Base-by-base conservation (phyloP, 2,329 filamentous ascomycete species). In the Colletotrichum lindemuthianum region DNA sequence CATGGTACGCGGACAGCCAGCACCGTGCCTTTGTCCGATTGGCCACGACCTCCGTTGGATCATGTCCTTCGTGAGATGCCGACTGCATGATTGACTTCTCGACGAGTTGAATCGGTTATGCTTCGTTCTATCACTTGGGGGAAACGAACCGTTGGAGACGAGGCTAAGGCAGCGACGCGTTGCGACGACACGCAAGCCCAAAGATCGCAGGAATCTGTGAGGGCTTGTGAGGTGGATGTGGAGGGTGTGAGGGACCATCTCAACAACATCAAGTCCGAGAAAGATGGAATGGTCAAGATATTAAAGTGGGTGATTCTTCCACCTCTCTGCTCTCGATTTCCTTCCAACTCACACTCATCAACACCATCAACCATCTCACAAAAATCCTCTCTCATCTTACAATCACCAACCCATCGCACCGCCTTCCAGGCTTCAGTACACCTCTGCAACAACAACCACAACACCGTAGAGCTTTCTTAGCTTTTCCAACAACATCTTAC, bases 1-100 rank as follows among this genome's bases (percentile, higher is more conserved):
- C 51, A 41, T 34, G 45, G 58, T 41, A n/a, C 55, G 34, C n/a
- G 15, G 40, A 13, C 15, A 34, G 57, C 10, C 34, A 45, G 16
- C 33, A 12, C 9, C 33, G 10, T 10, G 41, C 45, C 6, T 12
- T 13, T 16, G 32, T 11, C 40, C 40, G 10, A 48, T 52, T 60
- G 40, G 40, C 40, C 8, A 8, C 11, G 33, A n/a, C 32, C 63
- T 40, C 12, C n/a, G 7, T 40, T 16, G 6, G 12, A 13, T 24
- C 4, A 39, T 48, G 8, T 32, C 37, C n/a, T 34, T 47, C 24
- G 2, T 7, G 24, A 36, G 49, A 33, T 52, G 58, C 40, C 44
- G 13, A 32, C 13, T 39, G 63, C 63, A 65, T 65, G 13, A 65
- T 52, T 57, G 32, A 63, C 34, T 65, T 61, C 12, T 12, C 8